Evolutionary conservation across 164 flowering plant genomes (phyloP), one percentile per base, ranked within the genome.

Genomic region (Amborella trichopoda): DNA sequence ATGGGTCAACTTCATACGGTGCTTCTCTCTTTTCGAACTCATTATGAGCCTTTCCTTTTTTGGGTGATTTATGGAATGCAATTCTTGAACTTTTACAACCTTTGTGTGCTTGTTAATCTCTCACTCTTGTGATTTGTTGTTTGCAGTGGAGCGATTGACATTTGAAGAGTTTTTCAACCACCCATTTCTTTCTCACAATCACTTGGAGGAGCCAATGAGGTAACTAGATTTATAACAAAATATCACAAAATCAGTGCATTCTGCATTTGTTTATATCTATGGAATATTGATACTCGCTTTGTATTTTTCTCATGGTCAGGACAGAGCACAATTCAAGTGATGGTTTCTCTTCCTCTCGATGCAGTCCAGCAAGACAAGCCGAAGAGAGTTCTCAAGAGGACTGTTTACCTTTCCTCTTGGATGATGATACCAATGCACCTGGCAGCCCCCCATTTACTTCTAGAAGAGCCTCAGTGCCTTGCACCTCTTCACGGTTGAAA

Each of bases 161-260:
- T 93, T 88, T 70, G 99, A 88, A 40, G 99, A 93, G 65, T 84
- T 93, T 47, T 93, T 93, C 52, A 87, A 77, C 65, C 99, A 93
- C 49, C 81, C 75, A 24, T 88, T 80, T 59, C 74, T 93, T 44
- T 63, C 68, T 42, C 67, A 52, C 17, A 50, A 50, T 51, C 65
- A 52, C 47, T 52, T 57, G 16, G 68, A 64, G 53, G 76, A 71
- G 21, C 39, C 62, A 19, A 55, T 48, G 20, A 74, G 90, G 96
- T 87, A 66, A 40, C n/a, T n/a, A 26, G 26, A 21, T 25, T n/a
- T 2, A 38, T 27, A 8, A 23, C 6, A n/a, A n/a, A n/a, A n/a
- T n/a, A n/a, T n/a, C n/a, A n/a, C n/a, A n/a, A n/a, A n/a, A n/a
- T n/a, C n/a, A 26, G 40, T 51, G n/a, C 2, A 26, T 19, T 28